phyloP scores from a whole-genome alignment of 2,329 filamentous ascomycete genomes.

The Fragosphaeria purpurea region DNA sequence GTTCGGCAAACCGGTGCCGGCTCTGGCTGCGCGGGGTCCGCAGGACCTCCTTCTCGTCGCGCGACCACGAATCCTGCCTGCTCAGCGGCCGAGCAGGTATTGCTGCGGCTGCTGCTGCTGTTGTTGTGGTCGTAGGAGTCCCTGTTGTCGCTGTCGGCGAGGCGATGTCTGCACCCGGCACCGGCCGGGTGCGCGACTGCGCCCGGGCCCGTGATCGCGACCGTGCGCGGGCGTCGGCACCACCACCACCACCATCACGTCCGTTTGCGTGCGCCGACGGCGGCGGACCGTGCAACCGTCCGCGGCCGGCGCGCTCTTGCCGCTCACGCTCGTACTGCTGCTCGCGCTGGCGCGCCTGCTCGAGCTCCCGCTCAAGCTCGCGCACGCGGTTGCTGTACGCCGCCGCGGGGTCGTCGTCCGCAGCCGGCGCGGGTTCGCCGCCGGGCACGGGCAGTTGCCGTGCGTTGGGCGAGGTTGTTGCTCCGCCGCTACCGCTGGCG shows the following conservation, averaged over 20 bases:
- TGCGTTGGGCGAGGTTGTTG: no score
- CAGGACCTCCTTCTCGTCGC: slow-evolving; percentile 54
- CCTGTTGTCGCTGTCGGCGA: no score
- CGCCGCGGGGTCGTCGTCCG: slow-evolving; percentile 18
- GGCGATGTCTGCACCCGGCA: background rate
- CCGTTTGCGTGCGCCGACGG: background rate
- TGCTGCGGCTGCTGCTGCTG: slow-evolving; percentile 14
- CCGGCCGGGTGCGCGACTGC: slow-evolving; percentile 9
- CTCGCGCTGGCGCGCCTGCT: slow-evolving; percentile 52
- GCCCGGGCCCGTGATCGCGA: slow-evolving; percentile 16
- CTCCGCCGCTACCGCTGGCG: slow-evolving; percentile 22
- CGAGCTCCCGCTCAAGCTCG: slow-evolving; percentile 66
- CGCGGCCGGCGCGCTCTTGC: slow-evolving; percentile 39
- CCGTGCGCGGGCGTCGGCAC: slow-evolving; percentile 11
- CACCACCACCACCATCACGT: background rate
- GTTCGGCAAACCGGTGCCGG: slow-evolving; percentile 16
- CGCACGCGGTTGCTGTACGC: slow-evolving; percentile 59
- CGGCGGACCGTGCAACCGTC: slow-evolving; percentile 1
- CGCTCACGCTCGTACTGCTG: slow-evolving; percentile 51
- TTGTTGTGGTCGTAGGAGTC: no score
- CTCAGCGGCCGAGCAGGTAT: slow-evolving; percentile 31
- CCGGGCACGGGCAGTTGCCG: no score
- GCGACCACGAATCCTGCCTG: slow-evolving; percentile 50
- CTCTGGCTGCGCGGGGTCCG: slow-evolving; percentile 42
- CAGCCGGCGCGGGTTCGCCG: slow-evolving; percentile 9